Evolutionary conservation across 495 filamentous ascomycete genomes (phyloP).

Genomic region (Xylaria telfairii): DNA sequence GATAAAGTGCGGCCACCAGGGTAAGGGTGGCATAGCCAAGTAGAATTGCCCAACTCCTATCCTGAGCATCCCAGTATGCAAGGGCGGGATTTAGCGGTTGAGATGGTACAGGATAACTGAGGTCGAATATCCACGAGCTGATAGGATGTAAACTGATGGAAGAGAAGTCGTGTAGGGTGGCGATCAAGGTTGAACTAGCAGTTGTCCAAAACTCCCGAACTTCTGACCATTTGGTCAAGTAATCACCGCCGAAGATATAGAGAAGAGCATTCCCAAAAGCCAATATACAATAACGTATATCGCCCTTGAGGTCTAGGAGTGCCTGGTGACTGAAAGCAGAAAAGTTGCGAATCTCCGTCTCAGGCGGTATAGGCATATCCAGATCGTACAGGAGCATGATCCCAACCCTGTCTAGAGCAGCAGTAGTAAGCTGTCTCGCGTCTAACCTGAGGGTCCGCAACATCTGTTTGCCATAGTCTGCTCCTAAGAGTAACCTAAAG

Average conservation of each 20-base stretch:
- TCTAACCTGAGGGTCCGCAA: constrained; percentile 29
- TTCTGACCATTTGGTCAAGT: constrained; percentile 33
- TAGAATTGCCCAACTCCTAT: constrained; percentile 79
- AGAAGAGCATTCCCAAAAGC: constrained; percentile 30
- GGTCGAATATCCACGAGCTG: constrained; percentile 56
- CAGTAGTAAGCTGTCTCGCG: constrained; percentile 29
- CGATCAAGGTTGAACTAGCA: background rate
- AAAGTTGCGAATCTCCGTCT: constrained; percentile 53
- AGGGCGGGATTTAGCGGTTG: constrained; percentile 63
- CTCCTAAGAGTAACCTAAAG: constrained; percentile 29
- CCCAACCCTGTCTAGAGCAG: constrained; percentile 47
- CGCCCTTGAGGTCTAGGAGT: constrained; percentile 43
- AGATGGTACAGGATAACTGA: constrained; percentile 48
- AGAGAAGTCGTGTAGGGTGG: constrained; percentile 19
- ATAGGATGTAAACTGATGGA: constrained; percentile 33
- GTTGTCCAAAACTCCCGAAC: background rate
- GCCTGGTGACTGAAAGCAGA: constrained; percentile 57
- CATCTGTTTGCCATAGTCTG: constrained; percentile 29
- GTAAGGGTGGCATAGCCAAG: constrained; percentile 81
- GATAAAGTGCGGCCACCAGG: constrained; percentile 75
- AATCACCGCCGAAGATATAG: constrained; percentile 44
- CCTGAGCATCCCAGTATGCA: constrained; percentile 76
- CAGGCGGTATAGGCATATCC: constrained; percentile 46
- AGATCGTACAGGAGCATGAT: constrained; percentile 47
- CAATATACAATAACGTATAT: constrained; percentile 39